Evolutionary conservation across 73 alveolate genomes (phyloP).

Genomic region (Breviolum minutum): DNA sequence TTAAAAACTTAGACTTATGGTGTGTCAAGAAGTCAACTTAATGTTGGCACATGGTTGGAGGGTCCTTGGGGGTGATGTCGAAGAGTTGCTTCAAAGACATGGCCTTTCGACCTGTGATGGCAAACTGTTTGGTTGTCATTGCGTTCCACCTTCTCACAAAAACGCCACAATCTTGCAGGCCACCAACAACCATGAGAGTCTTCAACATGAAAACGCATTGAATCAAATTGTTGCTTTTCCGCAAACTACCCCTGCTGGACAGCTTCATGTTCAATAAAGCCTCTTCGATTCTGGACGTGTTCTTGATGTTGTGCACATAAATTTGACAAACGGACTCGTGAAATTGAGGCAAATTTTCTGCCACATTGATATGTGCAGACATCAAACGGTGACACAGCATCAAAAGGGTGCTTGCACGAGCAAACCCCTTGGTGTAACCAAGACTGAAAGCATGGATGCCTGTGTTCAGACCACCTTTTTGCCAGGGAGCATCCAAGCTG

Average conservation of each 20-base stretch:
- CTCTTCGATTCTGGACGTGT: background rate
- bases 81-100: background rate
- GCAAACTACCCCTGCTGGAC: background rate
- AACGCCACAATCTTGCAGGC: background rate
- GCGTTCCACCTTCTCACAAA: slow-evolving; percentile 8
- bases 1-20: background rate
- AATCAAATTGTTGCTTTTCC: background rate
- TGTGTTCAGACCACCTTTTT: background rate
- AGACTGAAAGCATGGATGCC: background rate
- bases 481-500: too few species aligned
- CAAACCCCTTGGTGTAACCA: background rate
- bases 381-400: background rate
- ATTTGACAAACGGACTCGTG: background rate
- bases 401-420: background rate
- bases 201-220: background rate
- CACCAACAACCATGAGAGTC: background rate
- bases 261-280: background rate
- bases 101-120: background rate
- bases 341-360: background rate
- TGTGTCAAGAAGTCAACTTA: background rate
- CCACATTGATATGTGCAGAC: background rate
- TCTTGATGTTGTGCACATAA: background rate
- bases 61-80: background rate
- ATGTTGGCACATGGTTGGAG: background rate
- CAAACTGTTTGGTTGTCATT: background rate